Evolutionary conservation across 202 grass and related monocot species (phyloP).

Genomic region (Alloteropsis angusta): DNA sequence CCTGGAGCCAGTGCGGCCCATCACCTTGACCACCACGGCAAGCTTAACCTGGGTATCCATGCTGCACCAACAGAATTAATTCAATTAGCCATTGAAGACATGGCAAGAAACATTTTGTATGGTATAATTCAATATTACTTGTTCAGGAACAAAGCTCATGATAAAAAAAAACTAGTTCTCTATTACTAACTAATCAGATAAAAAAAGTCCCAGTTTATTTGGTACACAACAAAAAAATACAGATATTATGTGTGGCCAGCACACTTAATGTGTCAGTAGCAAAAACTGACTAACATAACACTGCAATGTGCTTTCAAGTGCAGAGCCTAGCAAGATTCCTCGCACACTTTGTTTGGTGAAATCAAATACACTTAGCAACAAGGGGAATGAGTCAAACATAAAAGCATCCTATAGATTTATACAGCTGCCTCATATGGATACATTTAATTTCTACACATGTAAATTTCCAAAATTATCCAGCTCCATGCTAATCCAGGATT

Average conservation of each 20-base stretch:
- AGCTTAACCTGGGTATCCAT: slow-evolving; percentile 80
- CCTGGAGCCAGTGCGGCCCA: slow-evolving; percentile 61
- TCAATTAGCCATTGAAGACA: not conserved
- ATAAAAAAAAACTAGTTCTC: not conserved
- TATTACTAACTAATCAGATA: not conserved
- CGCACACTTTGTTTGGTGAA: not conserved
- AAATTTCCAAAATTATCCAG: not conserved
- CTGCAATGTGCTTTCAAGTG: not conserved
- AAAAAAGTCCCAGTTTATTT: not conserved
- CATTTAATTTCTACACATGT: not conserved
- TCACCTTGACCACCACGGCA: slow-evolving; percentile 61
- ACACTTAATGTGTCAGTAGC: too few species aligned
- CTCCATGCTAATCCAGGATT: too few species aligned
- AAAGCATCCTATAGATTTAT: not conserved
- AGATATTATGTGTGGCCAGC: too few species aligned
- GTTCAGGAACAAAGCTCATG: not conserved
- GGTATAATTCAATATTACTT: not conserved
- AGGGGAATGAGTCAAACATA: not conserved
- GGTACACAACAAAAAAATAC: too few species aligned
- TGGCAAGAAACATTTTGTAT: not conserved
- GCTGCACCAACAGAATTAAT: not conserved
- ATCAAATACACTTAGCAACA: not conserved
- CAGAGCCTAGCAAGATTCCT: not conserved
- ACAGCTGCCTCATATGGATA: not conserved
- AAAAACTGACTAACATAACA: not conserved